Evolutionary conservation across 805 yeast genomes (phyloP).

Genomic region (Yarrowia porcina): DNA sequence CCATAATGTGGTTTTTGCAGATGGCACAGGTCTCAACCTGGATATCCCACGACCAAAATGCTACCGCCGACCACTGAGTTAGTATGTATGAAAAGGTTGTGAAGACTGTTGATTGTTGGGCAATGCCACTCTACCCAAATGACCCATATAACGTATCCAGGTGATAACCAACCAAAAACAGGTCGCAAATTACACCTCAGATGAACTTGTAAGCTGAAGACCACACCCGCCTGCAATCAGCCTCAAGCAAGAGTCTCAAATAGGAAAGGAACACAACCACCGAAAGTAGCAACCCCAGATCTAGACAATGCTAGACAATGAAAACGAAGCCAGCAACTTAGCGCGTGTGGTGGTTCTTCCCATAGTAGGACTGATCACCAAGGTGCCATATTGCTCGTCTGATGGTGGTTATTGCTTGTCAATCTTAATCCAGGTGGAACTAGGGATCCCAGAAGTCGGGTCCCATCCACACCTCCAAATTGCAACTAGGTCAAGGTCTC

Average conservation of each 20-base stretch:
- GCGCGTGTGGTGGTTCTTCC: not conserved
- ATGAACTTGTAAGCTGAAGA: too few relatives aligned
- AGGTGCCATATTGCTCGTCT: not conserved
- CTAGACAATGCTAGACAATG: not conserved
- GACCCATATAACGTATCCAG: not conserved
- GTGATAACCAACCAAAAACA: too few relatives aligned
- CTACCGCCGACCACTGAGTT: conserved; percentile 88
- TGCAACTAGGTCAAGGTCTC: too few relatives aligned
- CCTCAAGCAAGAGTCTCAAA: too few relatives aligned
- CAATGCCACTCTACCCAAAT: not conserved
- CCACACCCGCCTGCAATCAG: too few relatives aligned
- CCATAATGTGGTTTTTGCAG: conserved; percentile 97
- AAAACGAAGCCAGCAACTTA: not conserved
- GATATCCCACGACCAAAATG: conserved; percentile 99
- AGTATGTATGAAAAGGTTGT: not conserved
- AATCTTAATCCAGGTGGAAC: not conserved
- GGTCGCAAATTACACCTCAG: not conserved
- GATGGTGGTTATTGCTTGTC: not conserved
- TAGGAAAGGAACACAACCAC: too few relatives aligned
- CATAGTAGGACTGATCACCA: not conserved
- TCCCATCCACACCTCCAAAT: too few relatives aligned
- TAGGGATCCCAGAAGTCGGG: too few relatives aligned
- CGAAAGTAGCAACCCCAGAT: too few relatives aligned
- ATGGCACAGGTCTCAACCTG: conserved; percentile 96
- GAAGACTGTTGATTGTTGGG: not conserved